phyloP scores from a whole-genome alignment of 2,329 filamentous ascomycete species.

The Didymella pomorum region DNA sequence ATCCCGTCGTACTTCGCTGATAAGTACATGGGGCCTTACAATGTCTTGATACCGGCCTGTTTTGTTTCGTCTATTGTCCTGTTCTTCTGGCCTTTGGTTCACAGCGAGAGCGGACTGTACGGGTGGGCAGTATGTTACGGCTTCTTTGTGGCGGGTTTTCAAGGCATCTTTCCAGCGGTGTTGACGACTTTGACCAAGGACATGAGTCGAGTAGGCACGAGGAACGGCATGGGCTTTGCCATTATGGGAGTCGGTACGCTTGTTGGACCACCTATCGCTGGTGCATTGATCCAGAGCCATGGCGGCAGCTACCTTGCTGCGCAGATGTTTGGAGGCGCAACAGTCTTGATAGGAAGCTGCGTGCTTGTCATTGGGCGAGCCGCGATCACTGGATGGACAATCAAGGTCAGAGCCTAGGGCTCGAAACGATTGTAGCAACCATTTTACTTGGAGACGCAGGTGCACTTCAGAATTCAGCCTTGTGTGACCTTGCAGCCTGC shows the following conservation, averaged over 20 bases:
- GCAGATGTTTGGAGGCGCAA: constrained; percentile 52
- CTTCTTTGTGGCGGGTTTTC: constrained; percentile 54
- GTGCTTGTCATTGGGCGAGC: constrained; percentile 42
- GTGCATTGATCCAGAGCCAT: constrained; percentile 53
- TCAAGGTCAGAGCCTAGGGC: constrained; percentile 37
- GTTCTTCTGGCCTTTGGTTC: constrained; percentile 65
- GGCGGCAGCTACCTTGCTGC: constrained; percentile 55
- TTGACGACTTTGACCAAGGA: constrained; percentile 57
- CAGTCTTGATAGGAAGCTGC: constrained; percentile 40
- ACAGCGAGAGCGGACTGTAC: constrained; percentile 49
- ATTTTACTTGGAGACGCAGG: too few species aligned
- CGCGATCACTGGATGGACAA: constrained; percentile 40
- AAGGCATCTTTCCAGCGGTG: constrained; percentile 56
- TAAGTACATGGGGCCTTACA: constrained; percentile 61
- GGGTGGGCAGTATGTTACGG: constrained; percentile 58
- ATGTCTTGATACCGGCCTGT: constrained; percentile 62
- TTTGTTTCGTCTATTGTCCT: constrained; percentile 58
- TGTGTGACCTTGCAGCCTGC: too few species aligned
- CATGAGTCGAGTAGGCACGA: constrained; percentile 55
- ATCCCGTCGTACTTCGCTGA: constrained; percentile 64
- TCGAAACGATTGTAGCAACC: too few species aligned
- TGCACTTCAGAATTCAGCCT: too few species aligned
- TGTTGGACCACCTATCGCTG: constrained; percentile 58
- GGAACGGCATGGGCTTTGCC: constrained; percentile 59
- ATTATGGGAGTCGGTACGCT: constrained; percentile 56